phyloP scores from a whole-genome alignment of 371 early-diverging fungal genomes.

The Rhizomucor pusillus region DNA sequence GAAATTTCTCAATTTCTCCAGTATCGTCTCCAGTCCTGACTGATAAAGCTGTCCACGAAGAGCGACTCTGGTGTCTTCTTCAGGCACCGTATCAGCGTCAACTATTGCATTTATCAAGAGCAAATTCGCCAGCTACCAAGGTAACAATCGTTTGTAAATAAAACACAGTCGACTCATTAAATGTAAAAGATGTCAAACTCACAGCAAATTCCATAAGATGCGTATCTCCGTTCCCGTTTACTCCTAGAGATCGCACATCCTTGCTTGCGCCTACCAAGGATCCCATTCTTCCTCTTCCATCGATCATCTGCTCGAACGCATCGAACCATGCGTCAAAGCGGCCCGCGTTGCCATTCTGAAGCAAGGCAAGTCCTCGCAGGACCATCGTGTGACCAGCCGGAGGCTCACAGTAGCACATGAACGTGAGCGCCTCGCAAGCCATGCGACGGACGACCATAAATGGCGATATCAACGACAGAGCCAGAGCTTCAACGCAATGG shows the following conservation, averaged over 20 bases:
- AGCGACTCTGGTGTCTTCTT: conserved; percentile 66
- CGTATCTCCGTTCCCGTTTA: conserved; percentile 55
- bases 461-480: conserved; percentile 72
- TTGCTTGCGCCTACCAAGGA: conserved; percentile 72
- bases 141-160: no score
- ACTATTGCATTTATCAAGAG: conserved; percentile 81
- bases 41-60: conserved; percentile 70
- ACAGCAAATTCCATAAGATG: conserved; percentile 75
- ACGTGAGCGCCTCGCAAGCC: conserved; percentile 78
- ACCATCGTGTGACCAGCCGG: conserved; percentile 59
- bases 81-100: conserved; percentile 71
- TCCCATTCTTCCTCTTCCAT: conserved; percentile 77
- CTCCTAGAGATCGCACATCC: conserved; percentile 57
- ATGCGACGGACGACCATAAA: conserved; percentile 68
- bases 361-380: conserved; percentile 43
- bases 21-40: conserved; percentile 62
- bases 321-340: conserved; percentile 78
- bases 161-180: neutral
- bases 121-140: conserved; percentile 69
- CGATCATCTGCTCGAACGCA: conserved; percentile 66
- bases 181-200: conserved; percentile 1
- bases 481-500: conserved; percentile 59
- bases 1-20: conserved; percentile 67
- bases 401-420: conserved; percentile 76
- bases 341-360: conserved; percentile 37